Conservation (phyloP, 352 stramenopile genomes). For the Phytophthora kernoviae region DNA sequence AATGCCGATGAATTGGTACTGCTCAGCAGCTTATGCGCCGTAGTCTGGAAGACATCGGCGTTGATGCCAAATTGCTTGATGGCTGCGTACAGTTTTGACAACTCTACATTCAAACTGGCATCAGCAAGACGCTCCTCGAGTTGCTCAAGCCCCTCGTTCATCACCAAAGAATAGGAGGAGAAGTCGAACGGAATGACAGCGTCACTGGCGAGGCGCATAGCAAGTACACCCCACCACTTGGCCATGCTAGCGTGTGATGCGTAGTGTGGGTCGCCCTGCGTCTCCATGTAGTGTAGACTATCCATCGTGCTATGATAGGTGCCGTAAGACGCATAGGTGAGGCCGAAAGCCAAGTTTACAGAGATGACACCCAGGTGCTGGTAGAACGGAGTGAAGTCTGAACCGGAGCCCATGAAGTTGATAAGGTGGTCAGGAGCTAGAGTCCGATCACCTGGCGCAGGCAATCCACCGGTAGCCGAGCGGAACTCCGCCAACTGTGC, state of each 20-base stretch:
- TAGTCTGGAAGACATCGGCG: constrained; percentile 23
- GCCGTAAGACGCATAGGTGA: constrained; percentile 43
- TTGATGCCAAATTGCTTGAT: constrained; percentile 31
- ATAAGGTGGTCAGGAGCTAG: constrained; percentile 44
- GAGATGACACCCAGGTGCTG: constrained; percentile 78
- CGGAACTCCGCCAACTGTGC: constrained; percentile 19
- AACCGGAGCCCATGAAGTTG: constrained; percentile 53
- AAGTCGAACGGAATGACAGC: constrained; percentile 49
- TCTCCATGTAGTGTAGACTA: constrained; percentile 67
- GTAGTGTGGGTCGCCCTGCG: constrained; percentile 51
- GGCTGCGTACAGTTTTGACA: constrained; percentile 18
- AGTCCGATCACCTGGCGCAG: constrained; percentile 17
- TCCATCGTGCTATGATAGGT: constrained; percentile 86
- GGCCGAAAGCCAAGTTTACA: constrained; percentile 62
- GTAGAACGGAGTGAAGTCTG: constrained; percentile 81
- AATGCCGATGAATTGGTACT: not conserved
- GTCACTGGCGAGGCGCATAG: constrained; percentile 44
- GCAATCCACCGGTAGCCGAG: constrained; percentile 20
- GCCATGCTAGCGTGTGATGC: constrained; percentile 41
- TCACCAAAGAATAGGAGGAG: constrained; percentile 39
- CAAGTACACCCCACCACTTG: constrained; percentile 53
- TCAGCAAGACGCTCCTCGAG: constrained; percentile 22
- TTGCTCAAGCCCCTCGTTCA: constrained; percentile 27
- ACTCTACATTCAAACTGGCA: constrained; percentile 19
- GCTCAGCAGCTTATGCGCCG: constrained; percentile 2